Base-by-base conservation (phyloP, 2,329 filamentous ascomycete species). In the Trichoderma sp. region DNA sequence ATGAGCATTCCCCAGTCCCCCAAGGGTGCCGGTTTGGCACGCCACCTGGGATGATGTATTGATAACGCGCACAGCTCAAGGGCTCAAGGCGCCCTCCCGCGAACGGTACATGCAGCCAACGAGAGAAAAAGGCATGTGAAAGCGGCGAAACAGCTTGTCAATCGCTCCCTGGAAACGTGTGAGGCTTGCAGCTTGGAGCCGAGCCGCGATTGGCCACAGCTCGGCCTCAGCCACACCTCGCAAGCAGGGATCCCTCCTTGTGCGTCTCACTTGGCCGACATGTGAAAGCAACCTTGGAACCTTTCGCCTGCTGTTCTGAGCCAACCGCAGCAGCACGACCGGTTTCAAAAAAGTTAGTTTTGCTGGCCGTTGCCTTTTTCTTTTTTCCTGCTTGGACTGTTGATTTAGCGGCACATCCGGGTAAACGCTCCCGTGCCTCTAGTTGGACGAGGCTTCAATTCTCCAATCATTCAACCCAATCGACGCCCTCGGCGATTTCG, bases 241-340 rank as follows among this genome's bases (percentile, higher is more conserved):
- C 71, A 31, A 41, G 24, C 65, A 67, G 41, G 41, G 29, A 31
- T 53, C 18, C 18, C 18, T 50, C 27, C 35, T 12, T 12, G 16
- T 29, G 27, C 14, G 59, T 64, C 38, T 72, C 8, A 68, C 65
- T 56, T 56, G 50, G 67, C 67, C 67, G 71, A 65, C 71, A 73
- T 73, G 71, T 73, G 65, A 67, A 75, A 68, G 41, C 27, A 21
- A 31, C 45, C n/a, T 53, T 53, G 18, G 45, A 11, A 9, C 16
- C n/a, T 53, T 50, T 53, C 45, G 53, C 62, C 63, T 74, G 24
- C 74, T 68, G 24, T 71, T 75, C 75, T 41, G 59, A 53, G 50
- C 76, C 76, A 77, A 75, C 75, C 75, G 69, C 76, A 75, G 72
- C 67, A 21, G 72, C 75, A 77, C 73, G 74, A 35, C 65, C n/a